A percentile compares a stretch with the other conserved stretches of the same genome.
phyloP scores from a whole-genome alignment of 352 stramenopile genomes.

The Pythium aquatile region DNA sequence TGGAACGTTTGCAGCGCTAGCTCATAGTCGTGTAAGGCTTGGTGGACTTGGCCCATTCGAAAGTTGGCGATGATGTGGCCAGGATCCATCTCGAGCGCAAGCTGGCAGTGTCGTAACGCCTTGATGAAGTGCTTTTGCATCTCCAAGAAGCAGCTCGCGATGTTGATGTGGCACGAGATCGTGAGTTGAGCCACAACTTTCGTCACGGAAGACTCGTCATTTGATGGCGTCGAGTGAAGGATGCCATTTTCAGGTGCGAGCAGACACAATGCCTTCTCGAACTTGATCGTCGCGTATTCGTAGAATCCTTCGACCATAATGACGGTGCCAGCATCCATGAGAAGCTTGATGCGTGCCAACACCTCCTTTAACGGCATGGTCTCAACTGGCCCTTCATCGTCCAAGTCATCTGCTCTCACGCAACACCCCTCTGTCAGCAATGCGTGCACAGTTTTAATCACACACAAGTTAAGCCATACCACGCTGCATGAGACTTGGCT shows the following conservation, averaged over 20 bases:
- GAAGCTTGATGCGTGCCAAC: constrained; percentile 35
- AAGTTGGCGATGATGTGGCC: constrained; percentile 38
- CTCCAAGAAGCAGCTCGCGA: constrained; percentile 54
- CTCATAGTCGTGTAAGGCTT: constrained; percentile 49
- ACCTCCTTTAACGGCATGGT: constrained; percentile 10
- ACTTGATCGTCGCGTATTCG: constrained; percentile 60
- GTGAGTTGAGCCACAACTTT: constrained; percentile 27
- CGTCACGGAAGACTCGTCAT: not conserved
- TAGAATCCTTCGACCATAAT: constrained; percentile 65
- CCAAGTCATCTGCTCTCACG: not conserved
- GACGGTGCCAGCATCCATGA: constrained; percentile 54
- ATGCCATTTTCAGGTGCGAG: not conserved
- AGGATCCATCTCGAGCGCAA: constrained; percentile 38
- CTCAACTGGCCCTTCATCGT: not conserved
- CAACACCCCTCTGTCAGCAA: not conserved
- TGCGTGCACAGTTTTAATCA: no score
- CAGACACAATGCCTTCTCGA: constrained; percentile 24
- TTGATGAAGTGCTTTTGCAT: constrained; percentile 53
- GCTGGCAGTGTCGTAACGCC: constrained; percentile 42
- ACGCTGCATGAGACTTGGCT: not conserved
- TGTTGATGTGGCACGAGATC: constrained; percentile 57
- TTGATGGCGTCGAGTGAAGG: not conserved
- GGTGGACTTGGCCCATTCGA: constrained; percentile 50
- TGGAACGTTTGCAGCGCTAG: constrained; percentile 39
- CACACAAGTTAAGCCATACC: not conserved